phyloP scores from a whole-genome alignment of 495 filamentous ascomycete species.

The Aspergillus incahuasiensis region DNA sequence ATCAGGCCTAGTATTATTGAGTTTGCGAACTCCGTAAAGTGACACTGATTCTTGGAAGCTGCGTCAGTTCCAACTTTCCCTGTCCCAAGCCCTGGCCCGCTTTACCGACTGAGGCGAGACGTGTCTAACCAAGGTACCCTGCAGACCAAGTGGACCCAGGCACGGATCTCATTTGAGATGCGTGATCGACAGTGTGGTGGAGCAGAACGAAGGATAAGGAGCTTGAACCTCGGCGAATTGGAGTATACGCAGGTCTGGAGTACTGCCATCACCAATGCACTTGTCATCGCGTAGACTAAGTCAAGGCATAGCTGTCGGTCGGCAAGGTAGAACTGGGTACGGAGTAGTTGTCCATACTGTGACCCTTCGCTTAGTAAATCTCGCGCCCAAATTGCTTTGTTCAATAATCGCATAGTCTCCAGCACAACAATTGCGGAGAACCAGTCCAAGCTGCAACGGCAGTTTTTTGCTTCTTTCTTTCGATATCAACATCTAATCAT shows the following conservation, averaged over 20 bases:
- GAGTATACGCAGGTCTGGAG: background rate
- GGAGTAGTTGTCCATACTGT: background rate
- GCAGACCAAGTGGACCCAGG: background rate
- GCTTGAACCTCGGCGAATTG: background rate
- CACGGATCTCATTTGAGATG: slow-evolving; percentile 6
- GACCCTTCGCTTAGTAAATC: background rate
- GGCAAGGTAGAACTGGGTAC: too few relatives aligned
- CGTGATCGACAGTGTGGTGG: slow-evolving; percentile 2
- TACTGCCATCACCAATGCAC: background rate
- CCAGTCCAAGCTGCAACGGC: background rate
- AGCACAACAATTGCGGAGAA: background rate
- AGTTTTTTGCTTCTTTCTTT: background rate
- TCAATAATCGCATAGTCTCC: background rate
- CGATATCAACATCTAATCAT: background rate
- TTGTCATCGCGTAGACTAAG: background rate
- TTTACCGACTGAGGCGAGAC: slow-evolving; percentile 1
- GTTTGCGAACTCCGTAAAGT: too few relatives aligned
- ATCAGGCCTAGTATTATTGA: too few relatives aligned
- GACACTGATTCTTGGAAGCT: too few relatives aligned
- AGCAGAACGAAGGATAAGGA: slow-evolving; percentile 1
- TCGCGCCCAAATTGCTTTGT: background rate
- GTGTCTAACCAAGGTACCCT: background rate
- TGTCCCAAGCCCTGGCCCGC: background rate
- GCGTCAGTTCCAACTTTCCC: background rate
- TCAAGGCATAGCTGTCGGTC: background rate